A percentile compares a stretch with the other conserved stretches of the same genome.
Evolutionary conservation across 495 filamentous ascomycete genomes (phyloP).

Genomic region (Haplographium delicatum): DNA sequence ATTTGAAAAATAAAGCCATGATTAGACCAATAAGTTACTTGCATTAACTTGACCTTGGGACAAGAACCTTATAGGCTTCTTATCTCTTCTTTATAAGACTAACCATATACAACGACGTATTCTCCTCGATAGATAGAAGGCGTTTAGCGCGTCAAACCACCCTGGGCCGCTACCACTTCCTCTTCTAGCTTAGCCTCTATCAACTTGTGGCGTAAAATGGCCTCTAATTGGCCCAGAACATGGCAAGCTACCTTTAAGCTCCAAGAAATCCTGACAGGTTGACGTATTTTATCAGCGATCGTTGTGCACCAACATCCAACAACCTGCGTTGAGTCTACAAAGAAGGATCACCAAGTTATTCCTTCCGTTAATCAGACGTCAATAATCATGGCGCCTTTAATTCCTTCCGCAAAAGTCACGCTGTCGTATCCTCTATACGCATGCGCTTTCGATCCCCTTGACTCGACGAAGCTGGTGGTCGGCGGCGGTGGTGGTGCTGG

Average conservation of each 20-base stretch:
- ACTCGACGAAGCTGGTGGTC: slow-evolving; percentile 71
- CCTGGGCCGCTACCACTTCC: no score
- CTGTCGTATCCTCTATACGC: slow-evolving; percentile 86
- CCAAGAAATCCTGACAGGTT: slow-evolving; percentile 5
- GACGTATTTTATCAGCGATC: background rate
- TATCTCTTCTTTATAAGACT: no score
- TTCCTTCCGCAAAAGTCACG: slow-evolving; percentile 59
- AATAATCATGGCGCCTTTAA: slow-evolving; percentile 43
- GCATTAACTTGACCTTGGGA: background rate
- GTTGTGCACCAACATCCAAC: no score
- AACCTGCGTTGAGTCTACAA: no score
- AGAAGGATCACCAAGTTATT: background rate
- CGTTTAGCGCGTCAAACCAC: no score
- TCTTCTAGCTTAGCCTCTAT: no score
- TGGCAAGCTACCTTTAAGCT: background rate
- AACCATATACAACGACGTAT: no score
- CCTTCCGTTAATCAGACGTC: background rate
- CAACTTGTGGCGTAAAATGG: no score
- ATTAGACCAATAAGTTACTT: background rate
- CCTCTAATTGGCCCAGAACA: slow-evolving; percentile 12
- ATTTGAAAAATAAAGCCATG: no score
- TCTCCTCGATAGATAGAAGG: no score
- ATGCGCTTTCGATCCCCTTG: slow-evolving; percentile 80
- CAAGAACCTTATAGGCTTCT: no score
- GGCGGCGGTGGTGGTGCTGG: slow-evolving; percentile 86